Base-by-base conservation (phyloP, 345 rosid genomes). In the Populus deltoides region DNA sequence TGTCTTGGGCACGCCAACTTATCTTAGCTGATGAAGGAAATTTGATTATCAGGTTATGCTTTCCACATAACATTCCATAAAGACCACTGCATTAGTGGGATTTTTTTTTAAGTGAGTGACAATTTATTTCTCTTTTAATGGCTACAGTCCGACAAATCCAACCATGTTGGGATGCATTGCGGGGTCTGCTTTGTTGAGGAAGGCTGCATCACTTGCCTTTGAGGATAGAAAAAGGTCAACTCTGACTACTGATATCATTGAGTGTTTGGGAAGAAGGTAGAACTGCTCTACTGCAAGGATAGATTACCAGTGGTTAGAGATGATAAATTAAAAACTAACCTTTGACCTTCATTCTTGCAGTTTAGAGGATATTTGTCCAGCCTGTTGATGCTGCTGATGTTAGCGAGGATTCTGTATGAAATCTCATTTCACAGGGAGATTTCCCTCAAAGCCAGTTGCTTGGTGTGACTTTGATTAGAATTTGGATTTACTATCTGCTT, bases 91-190 rank as follows among this genome's bases (percentile, higher is more conserved):
- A 16, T 27, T 7, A 69, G 38, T 29, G 6, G 20, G 6, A 22
- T n/a, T 20, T 2, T 27, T 27, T 67, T 51, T 25, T 24, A 20
- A 7, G 17, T 55, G 20, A 72, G 47, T 77, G 38, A 49, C 43
- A 59, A 25, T 22, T 66, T 3, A 66, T 61, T 5, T 36, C 67
- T 33, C 49, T 20, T 25, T 41, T 55, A 65, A 57, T 73, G 70
- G 25, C 41, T 65, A 43, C 83, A 88, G 90, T 45, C 81, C 73
- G 31, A 77, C 73, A 79, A 93, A 82, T 82, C 98, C 98, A n/a
- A 86, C 89, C 0, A 72, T 96, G 71, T 80, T 90, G 80, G 98
- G 94, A n/a, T 93, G 97, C 90, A 89, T 92, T 73, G 98, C 97
- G 49, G 99, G 90, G 33, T 92, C 94, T 75, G 89, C 90, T 79